Percentiles rank a stretch among this genome's conserved stretches.
Conservation (phyloP, 805 yeast genomes). For the Nakazawaea wyomingensis region DNA sequence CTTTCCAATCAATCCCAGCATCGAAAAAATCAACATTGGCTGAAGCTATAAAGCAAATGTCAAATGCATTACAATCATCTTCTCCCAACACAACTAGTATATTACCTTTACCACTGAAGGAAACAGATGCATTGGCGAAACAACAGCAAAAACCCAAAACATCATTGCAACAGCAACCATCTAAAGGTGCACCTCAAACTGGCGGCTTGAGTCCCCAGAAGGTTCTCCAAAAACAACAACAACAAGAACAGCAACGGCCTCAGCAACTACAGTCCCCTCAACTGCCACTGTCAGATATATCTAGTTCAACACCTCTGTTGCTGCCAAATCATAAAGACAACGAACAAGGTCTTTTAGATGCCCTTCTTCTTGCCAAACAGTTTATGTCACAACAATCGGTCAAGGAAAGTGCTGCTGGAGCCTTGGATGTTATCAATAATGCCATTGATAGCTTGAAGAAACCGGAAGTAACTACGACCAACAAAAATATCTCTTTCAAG, state of each 20-base stretch:
- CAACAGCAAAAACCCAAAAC: too few relatives aligned
- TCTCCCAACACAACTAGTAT: neutral
- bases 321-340: neutral
- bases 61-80: slow-evolving; percentile 24
- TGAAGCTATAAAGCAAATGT: slow-evolving; percentile 35
- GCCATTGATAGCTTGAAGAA: slow-evolving; percentile 24
- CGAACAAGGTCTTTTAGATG: slow-evolving; percentile 21
- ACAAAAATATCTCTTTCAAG: neutral
- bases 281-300: too few relatives aligned
- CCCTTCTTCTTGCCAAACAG: slow-evolving; percentile 28
- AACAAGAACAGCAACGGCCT: too few relatives aligned
- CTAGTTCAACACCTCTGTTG: slow-evolving; percentile 5
- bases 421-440: slow-evolving; percentile 24
- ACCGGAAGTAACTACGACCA: slow-evolving; percentile 1
- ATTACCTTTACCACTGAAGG: too few relatives aligned
- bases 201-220: too few relatives aligned
- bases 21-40: slow-evolving; percentile 25
- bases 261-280: too few relatives aligned
- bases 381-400: slow-evolving; percentile 20
- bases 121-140: too few relatives aligned
- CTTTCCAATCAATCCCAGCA: slow-evolving; percentile 2
- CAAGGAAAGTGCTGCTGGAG: slow-evolving; percentile 6
- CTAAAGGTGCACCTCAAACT: too few relatives aligned
- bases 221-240: too few relatives aligned
- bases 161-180: too few relatives aligned